These are phyloP conservation scores for Chlamydomonas incerta DNA, from an alignment of 139 green algal species.

Conservation along the genomic window DNA sequence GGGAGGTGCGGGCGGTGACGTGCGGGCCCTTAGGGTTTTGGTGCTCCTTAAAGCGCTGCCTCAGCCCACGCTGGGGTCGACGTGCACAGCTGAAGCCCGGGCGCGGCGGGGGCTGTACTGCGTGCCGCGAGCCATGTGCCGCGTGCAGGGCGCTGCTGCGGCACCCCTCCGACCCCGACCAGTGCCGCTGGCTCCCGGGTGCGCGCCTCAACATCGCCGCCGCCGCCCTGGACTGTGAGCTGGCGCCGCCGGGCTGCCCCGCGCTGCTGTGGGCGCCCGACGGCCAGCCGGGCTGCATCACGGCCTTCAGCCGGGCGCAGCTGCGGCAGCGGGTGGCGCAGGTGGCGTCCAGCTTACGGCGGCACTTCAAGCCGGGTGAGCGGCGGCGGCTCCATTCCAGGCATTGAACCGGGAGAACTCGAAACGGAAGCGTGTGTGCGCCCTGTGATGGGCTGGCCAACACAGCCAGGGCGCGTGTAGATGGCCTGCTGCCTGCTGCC, in stretches of 20 bases:
- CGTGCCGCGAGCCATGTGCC: too few relatives aligned
- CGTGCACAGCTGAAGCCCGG: too few relatives aligned
- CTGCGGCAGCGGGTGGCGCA: slow-evolving; percentile 48
- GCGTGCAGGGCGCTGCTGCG: slow-evolving; percentile 6
- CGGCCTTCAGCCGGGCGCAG: slow-evolving; percentile 60
- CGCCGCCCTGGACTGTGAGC: slow-evolving; percentile 49
- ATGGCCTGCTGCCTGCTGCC: too few relatives aligned
- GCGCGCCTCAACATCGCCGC: slow-evolving; percentile 85
- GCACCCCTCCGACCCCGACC: slow-evolving; percentile 60
- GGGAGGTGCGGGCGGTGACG: neutral
- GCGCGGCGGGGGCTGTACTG: too few relatives aligned
- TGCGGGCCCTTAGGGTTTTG: too few relatives aligned
- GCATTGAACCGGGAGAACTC: too few relatives aligned
- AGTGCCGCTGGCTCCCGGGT: slow-evolving; percentile 79
- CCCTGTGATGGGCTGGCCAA: too few relatives aligned
- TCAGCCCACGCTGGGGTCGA: too few relatives aligned
- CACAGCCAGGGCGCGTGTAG: too few relatives aligned
- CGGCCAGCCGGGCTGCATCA: slow-evolving; percentile 52
- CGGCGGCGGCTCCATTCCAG: too few relatives aligned
- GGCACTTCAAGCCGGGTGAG: slow-evolving; percentile 61
- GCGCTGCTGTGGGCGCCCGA: slow-evolving; percentile 87
- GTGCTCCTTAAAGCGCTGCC: too few relatives aligned
- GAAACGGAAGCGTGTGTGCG: too few relatives aligned
- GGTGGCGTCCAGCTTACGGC: slow-evolving; percentile 51
- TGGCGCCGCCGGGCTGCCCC: slow-evolving; percentile 31